Base-by-base conservation (phyloP, 805 yeast genomes). In the Yarrowia hollandica region DNA sequence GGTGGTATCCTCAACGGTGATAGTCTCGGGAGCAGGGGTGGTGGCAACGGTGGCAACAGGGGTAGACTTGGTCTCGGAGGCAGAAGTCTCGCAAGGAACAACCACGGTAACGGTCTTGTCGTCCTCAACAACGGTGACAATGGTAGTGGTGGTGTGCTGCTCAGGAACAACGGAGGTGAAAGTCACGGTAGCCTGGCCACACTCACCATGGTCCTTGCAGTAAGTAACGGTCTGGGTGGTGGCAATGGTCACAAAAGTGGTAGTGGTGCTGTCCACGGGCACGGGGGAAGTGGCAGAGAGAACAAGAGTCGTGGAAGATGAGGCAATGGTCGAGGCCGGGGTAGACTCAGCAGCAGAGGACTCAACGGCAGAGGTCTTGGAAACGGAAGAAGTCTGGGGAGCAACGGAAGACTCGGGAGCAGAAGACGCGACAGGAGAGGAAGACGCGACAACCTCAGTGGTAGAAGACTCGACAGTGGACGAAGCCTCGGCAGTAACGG, bases 171-270 rank as follows among this genome's bases (percentile, higher is more conserved):
- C 44, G n/a, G 44, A 10, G 19, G 44, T 39, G n/a, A 39, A 21
- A 23, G 44, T 39, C 19, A 39, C 44, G 30, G 44, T 39, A 30
- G 44, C n/a, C 30, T 39, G 30, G 14, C 44, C 44, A 23, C 44
- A 39, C 3, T 39, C 44, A 19, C 30, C 44, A 2, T 39, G n/a
- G 9, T 4, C 21, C 42, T 38, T 38, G 42, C 42, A 38, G 42
- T 22, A 38, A 12, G 42, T 3, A 14, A 38, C 42, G 28, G 42
- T 38, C 42, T 38, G 42, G 42, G 28, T 22, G 12, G 42, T 38
- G 42, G 18, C 22, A 28, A 38, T 21, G 18, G 42, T 22, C 12
- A n/a, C n/a, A 28, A 15, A 35, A 26, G 30, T 26, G 11, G 30
- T 26, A 10, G 23, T 18, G 15, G 41, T 35, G 25, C 15, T 1